These are phyloP conservation scores for Mucor mucedo DNA, from an alignment of 371 early-diverging fungal genomes.

Conservation along the genomic window DNA sequence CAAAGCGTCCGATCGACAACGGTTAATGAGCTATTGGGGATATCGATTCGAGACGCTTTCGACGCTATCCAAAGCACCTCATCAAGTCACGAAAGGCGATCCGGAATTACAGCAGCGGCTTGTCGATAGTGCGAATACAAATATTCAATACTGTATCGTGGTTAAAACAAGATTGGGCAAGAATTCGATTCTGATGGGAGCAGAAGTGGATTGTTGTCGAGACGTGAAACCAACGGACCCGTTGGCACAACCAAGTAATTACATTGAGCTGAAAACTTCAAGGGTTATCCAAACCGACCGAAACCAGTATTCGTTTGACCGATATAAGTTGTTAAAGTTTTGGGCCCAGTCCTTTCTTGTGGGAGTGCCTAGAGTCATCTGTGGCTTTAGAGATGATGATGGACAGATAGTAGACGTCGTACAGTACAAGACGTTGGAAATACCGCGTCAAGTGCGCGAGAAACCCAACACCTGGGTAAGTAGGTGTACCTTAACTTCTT, in stretches of 20 bases:
- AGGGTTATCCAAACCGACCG: constrained; percentile 60
- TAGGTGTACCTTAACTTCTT: no score
- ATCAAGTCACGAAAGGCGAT: constrained; percentile 39
- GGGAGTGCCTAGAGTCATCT: constrained; percentile 80
- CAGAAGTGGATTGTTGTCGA: constrained; percentile 89
- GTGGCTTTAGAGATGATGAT: constrained; percentile 86
- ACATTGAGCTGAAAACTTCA: constrained; percentile 91
- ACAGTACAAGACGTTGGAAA: constrained; percentile 75
- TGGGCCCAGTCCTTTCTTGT: constrained; percentile 94
- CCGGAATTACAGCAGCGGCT: constrained; percentile 46
- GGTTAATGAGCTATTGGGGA: constrained; percentile 78
- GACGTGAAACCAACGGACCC: constrained; percentile 44
- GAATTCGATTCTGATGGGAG: constrained; percentile 81
- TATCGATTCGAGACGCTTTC: constrained; percentile 78
- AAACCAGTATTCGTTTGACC: constrained; percentile 67
- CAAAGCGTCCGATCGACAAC: constrained; percentile 59
- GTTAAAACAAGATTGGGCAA: constrained; percentile 77
- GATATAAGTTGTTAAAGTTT: constrained; percentile 84
- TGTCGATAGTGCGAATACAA: constrained; percentile 71
- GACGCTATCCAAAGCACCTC: constrained; percentile 57
- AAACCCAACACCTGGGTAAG: constrained; percentile 67
- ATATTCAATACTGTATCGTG: constrained; percentile 88
- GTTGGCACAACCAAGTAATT: constrained; percentile 55
- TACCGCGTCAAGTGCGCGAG: constrained; percentile 79
- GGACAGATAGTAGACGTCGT: constrained; percentile 63